Conservation (phyloP, 148 eudicot genomes). For the Talinum fruticosum region DNA sequence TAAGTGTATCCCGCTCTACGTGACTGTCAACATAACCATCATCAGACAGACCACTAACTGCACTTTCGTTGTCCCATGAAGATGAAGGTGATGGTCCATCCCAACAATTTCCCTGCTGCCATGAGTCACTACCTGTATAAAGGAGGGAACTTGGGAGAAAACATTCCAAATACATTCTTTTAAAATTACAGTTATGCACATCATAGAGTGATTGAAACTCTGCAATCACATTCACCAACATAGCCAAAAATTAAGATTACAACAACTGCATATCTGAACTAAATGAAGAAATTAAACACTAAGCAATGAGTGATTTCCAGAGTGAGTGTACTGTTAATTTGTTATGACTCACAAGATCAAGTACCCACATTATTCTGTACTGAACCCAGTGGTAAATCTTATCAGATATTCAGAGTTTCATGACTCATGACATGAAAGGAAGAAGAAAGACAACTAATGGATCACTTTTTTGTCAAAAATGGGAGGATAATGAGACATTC, state of each 20-base stretch:
- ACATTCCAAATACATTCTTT: conserved; percentile 2
- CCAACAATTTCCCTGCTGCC: conserved; percentile 25
- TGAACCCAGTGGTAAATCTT: background rate
- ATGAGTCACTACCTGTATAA: conserved; percentile 10
- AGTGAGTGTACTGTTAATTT: background rate
- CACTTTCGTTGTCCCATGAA: conserved; percentile 59
- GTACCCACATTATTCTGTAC: background rate
- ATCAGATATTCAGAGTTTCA: background rate
- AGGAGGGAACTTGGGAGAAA: background rate
- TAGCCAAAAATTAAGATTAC: background rate
- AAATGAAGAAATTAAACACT: background rate
- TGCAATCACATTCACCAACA: background rate
- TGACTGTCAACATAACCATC: conserved; percentile 57
- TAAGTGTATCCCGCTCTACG: conserved; percentile 53
- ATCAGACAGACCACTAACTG: conserved; percentile 41
- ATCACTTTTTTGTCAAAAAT: background rate
- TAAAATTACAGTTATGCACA: background rate
- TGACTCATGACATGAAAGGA: background rate
- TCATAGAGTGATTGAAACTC: background rate
- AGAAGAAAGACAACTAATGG: background rate
- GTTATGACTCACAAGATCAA: background rate
- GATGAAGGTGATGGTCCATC: conserved; percentile 45
- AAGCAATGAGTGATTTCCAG: background rate
- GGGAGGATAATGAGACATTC: background rate
- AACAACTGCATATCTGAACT: background rate